Percentiles rank a stretch among this genome's conserved stretches.
phyloP scores from a whole-genome alignment of 495 filamentous ascomycete genomes.

The Lasiosphaeris hirsuta region DNA sequence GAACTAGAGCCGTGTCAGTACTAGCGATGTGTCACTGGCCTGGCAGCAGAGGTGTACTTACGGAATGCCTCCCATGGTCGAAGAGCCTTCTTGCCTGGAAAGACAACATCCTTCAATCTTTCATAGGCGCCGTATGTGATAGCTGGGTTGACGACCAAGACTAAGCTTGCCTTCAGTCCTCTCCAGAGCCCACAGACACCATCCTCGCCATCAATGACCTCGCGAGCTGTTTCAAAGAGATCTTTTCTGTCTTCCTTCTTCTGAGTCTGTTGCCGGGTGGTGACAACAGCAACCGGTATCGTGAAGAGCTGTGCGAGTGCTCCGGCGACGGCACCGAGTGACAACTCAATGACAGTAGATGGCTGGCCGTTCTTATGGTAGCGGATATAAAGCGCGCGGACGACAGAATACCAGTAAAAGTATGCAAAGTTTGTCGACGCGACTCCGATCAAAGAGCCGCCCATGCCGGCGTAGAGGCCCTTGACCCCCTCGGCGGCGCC shows the following conservation, averaged over 20 bases:
- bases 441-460: slow-evolving; percentile 82
- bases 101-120: slow-evolving; percentile 74
- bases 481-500: slow-evolving; percentile 71
- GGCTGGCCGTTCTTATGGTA: slow-evolving; percentile 63
- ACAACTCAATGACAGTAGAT: slow-evolving; percentile 80
- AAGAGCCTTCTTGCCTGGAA: slow-evolving; percentile 71
- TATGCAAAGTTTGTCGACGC: slow-evolving; percentile 99
- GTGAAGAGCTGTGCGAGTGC: slow-evolving; percentile 94
- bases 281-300: slow-evolving; percentile 92
- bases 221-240: slow-evolving; percentile 79
- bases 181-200: slow-evolving; percentile 88
- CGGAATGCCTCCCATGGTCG: slow-evolving; percentile 87
- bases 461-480: slow-evolving; percentile 87
- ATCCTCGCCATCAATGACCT: slow-evolving; percentile 88
- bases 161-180: slow-evolving; percentile 92
- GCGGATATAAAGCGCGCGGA: slow-evolving; percentile 76
- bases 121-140: slow-evolving; percentile 99
- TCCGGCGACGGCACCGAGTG: slow-evolving; percentile 82
- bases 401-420: slow-evolving; percentile 98
- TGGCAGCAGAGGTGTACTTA: slow-evolving; percentile 46
- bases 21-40: background rate
- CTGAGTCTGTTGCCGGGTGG: slow-evolving; percentile 93
- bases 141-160: slow-evolving; percentile 92
- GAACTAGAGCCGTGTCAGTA: slow-evolving; percentile 50
- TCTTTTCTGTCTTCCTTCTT: slow-evolving; percentile 78